Evolutionary conservation across 176 grass and related monocot species (phyloP).

Genomic region (Aegilops tauschii): DNA sequence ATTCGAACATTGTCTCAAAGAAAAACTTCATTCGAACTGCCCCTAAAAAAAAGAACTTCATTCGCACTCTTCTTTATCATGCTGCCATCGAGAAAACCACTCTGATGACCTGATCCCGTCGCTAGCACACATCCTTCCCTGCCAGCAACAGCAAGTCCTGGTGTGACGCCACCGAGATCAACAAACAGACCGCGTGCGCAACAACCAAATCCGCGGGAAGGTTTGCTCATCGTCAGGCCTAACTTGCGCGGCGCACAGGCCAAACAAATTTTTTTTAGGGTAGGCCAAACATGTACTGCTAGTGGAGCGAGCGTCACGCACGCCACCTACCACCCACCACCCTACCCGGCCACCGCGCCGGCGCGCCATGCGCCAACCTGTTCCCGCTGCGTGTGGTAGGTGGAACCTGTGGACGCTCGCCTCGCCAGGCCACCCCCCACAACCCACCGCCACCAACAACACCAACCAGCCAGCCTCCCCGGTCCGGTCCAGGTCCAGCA

Average conservation of each 20-base stretch:
- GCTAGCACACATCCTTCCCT: neutral
- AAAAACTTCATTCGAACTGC: too few species aligned
- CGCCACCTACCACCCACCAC: too few species aligned
- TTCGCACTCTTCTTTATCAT: too few species aligned
- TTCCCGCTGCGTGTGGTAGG: constrained; percentile 13
- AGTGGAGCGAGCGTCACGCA: neutral
- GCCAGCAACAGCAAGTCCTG: too few species aligned
- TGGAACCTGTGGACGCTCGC: constrained; percentile 31
- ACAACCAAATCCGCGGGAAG: neutral
- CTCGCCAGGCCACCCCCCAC: neutral
- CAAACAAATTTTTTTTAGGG: neutral
- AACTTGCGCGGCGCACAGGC: neutral
- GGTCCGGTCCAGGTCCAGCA: neutral
- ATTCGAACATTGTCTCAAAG: too few species aligned
- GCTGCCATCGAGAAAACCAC: too few species aligned
- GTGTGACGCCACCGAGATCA: too few species aligned
- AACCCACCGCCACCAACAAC: neutral
- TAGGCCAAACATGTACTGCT: neutral
- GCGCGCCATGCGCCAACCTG: neutral
- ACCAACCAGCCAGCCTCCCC: too few species aligned
- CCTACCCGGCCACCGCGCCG: neutral
- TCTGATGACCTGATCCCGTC: too few species aligned
- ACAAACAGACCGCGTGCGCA: neutral
- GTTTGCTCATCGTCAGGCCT: neutral
- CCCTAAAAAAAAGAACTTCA: too few species aligned